Evolutionary conservation across 768 basidiomycete genomes (phyloP).

Genomic region (Leccinum broughii): DNA sequence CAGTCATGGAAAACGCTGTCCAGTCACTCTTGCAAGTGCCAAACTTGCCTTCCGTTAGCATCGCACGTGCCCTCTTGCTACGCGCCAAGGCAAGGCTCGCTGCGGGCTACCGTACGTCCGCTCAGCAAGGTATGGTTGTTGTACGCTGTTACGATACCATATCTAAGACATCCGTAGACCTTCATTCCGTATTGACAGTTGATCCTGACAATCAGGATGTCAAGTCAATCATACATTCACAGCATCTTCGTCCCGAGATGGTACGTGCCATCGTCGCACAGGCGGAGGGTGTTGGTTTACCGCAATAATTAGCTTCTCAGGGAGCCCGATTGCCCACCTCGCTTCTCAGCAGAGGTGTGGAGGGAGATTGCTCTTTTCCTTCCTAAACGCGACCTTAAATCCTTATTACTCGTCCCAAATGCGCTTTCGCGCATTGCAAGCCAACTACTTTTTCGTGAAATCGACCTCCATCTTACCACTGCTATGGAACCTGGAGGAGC

Average conservation of each 20-base stretch:
- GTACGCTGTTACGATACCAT: neutral
- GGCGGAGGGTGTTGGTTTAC: constrained; percentile 3
- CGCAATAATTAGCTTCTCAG: constrained; percentile 26
- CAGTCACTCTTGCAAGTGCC: constrained; percentile 66
- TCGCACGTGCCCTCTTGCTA: constrained; percentile 61
- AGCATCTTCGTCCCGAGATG: constrained; percentile 54
- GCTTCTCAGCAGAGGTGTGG: constrained; percentile 73
- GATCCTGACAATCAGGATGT: constrained; percentile 75
- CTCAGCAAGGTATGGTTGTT: constrained; percentile 55
- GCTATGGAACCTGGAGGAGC: constrained; percentile 26
- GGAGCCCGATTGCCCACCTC: constrained; percentile 46
- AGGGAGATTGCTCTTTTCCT: constrained; percentile 63
- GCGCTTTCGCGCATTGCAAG: constrained; percentile 67
- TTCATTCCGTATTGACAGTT: constrained; percentile 60
- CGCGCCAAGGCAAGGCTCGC: constrained; percentile 66
- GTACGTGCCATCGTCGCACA: constrained; percentile 30
- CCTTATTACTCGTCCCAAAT: constrained; percentile 64
- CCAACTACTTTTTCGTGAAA: constrained; percentile 62
- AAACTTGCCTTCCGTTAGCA: constrained; percentile 49
- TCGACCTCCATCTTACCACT: constrained; percentile 62
- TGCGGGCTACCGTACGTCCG: constrained; percentile 58
- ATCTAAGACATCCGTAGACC: constrained; percentile 42
- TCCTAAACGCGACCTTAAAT: constrained; percentile 63
- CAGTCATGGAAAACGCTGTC: constrained; percentile 71
- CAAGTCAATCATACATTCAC: constrained; percentile 56